Evolutionary conservation across 441 rosid genomes (phyloP).

Genomic region (Syzygium syzygioides): DNA sequence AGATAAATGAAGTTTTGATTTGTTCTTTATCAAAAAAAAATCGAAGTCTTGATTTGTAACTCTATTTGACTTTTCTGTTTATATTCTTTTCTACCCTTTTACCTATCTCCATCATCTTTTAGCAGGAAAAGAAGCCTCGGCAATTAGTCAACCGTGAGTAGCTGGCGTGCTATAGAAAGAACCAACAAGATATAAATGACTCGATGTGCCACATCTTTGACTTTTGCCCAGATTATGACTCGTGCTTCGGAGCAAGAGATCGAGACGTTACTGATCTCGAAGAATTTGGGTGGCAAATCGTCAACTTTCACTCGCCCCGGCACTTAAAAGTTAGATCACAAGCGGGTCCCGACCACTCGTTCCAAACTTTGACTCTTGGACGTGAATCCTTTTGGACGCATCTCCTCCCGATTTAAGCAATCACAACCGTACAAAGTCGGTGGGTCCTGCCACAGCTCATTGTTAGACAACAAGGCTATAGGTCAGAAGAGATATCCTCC

Average conservation of each 20-base stretch:
- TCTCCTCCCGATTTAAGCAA: neutral
- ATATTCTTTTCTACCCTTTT: neutral
- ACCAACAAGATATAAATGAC: neutral
- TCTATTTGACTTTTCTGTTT: neutral
- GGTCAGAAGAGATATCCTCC: too few relatives aligned
- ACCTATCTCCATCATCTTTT: neutral
- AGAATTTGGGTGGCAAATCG: neutral
- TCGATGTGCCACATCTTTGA: neutral
- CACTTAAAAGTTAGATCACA: neutral
- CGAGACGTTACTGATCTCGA: neutral
- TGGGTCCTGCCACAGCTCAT: neutral
- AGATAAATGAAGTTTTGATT: too few relatives aligned
- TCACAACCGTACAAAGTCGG: neutral
- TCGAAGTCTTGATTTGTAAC: too few relatives aligned
- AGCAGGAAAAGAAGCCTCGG: neutral
- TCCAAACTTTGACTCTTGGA: neutral
- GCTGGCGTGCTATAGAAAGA: neutral
- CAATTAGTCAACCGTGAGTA: neutral
- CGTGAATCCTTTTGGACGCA: neutral
- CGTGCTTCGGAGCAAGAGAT: neutral
- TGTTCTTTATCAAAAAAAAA: too few relatives aligned
- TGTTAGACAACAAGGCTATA: too few relatives aligned
- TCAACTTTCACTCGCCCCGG: neutral
- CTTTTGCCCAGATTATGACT: neutral
- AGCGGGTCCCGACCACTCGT: neutral